Percentiles rank a stretch among this genome's conserved stretches.
Evolutionary conservation across 352 stramenopile genomes (phyloP).

Genomic region (Elongisporangium anandrum): DNA sequence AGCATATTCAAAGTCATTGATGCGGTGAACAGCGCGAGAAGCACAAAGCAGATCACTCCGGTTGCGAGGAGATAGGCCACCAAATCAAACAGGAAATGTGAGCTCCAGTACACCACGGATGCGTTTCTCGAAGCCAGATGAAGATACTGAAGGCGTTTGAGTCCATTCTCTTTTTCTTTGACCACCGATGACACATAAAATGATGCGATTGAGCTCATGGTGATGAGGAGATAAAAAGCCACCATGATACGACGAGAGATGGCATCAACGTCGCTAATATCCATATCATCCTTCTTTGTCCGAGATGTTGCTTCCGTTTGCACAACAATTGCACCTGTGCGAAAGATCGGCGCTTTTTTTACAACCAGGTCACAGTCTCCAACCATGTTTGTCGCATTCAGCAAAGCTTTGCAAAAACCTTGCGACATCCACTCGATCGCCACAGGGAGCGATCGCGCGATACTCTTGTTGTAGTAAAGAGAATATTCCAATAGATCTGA

Average conservation of each 20-base stretch:
- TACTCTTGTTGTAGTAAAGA: slow-evolving; percentile 67
- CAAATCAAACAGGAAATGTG: slow-evolving; percentile 68
- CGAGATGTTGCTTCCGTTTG: slow-evolving; percentile 5
- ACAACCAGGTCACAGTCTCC: slow-evolving; percentile 42
- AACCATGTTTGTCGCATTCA: slow-evolving; percentile 8
- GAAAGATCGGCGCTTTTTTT: slow-evolving; percentile 34
- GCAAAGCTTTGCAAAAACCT: slow-evolving; percentile 43
- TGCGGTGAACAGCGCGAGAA: slow-evolving; percentile 31
- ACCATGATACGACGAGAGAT: slow-evolving; percentile 87
- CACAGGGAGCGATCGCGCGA: slow-evolving; percentile 55
- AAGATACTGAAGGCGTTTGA: slow-evolving; percentile 73
- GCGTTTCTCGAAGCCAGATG: slow-evolving; percentile 46
- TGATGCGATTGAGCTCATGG: slow-evolving; percentile 54
- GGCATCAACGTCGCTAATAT: slow-evolving; percentile 19
- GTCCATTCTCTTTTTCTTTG: slow-evolving; percentile 60
- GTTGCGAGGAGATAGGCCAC: slow-evolving; percentile 30
- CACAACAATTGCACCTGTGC: slow-evolving; percentile 5
- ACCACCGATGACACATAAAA: slow-evolving; percentile 63
- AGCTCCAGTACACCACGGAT: slow-evolving; percentile 63
- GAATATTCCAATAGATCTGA: slow-evolving; percentile 25
- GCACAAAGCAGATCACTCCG: slow-evolving; percentile 19
- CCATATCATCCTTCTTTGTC: slow-evolving; percentile 11
- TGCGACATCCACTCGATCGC: slow-evolving; percentile 52
- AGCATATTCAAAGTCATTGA: slow-evolving; percentile 31
- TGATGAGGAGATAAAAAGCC: slow-evolving; percentile 80